phyloP scores from a whole-genome alignment of 2,329 filamentous ascomycete genomes.

The Xylariaceae sp. region DNA sequence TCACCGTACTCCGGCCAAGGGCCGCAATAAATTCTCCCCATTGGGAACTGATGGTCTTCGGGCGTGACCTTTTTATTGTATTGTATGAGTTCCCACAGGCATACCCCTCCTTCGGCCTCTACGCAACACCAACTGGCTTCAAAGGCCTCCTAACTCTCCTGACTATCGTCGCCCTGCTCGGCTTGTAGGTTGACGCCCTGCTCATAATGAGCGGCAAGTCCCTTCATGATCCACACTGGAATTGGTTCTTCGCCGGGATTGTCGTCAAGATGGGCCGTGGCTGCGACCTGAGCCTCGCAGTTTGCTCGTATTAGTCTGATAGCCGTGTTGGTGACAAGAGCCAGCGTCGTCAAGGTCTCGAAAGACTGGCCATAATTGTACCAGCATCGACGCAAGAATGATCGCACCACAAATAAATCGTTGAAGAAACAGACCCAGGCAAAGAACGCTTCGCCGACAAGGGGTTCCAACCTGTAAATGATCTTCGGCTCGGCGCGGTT shows the following conservation, averaged over 20 bases:
- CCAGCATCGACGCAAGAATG: background rate
- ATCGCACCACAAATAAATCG: conserved; percentile 5
- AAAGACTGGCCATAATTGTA: background rate
- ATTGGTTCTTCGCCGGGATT: background rate
- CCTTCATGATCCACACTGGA: conserved; percentile 2
- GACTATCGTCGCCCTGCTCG: background rate
- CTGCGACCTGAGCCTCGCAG: background rate
- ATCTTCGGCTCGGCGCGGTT: background rate
- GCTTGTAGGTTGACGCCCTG: too few species aligned
- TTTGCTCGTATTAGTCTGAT: conserved; percentile 9
- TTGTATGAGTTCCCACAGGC: too few species aligned
- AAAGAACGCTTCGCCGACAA: conserved; percentile 10
- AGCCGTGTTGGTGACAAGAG: conserved; percentile 10
- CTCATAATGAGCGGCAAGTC: background rate
- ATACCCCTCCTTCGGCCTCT: too few species aligned
- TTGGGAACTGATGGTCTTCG: too few species aligned
- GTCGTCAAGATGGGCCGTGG: background rate
- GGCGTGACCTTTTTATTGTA: too few species aligned
- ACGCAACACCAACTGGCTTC: too few species aligned
- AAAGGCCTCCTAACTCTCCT: too few species aligned
- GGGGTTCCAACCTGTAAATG: background rate
- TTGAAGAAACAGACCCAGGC: conserved; percentile 15
- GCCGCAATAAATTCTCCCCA: too few species aligned
- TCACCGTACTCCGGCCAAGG: too few species aligned
- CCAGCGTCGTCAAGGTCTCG: background rate